A percentile compares a stretch with the other conserved stretches of the same genome.
phyloP scores from a whole-genome alignment of 2,329 filamentous ascomycete species.

The Neonectria ditissima region DNA sequence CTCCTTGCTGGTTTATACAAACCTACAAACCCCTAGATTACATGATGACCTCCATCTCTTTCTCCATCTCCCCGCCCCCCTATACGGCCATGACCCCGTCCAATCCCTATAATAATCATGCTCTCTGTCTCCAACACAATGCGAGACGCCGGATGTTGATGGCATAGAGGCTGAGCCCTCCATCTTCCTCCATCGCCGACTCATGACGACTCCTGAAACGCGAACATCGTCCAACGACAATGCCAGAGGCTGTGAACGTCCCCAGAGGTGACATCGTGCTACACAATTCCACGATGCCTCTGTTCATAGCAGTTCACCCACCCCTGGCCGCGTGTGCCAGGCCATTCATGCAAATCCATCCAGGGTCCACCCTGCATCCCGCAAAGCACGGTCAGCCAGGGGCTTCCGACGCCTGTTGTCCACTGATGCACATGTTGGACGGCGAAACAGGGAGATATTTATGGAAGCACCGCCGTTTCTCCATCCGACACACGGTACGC shows the following conservation, averaged over 20 bases:
- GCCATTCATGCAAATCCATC: conserved; percentile 25
- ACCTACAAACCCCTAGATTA: conserved; percentile 7
- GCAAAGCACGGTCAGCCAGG: neutral
- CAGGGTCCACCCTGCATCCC: conserved; percentile 18
- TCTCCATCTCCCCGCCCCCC: conserved; percentile 7
- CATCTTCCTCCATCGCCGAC: conserved; percentile 6
- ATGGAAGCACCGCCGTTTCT: conserved; percentile 21
- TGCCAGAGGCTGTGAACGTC: conserved; percentile 4
- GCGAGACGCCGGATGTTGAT: conserved; percentile 22
- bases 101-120: conserved; percentile 23
- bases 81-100: conserved; percentile 4
- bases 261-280: conserved; percentile 7
- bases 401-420: conserved; percentile 16
- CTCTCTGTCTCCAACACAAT: conserved; percentile 21
- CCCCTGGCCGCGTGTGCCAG: conserved; percentile 18
- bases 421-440: conserved; percentile 11
- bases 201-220: conserved; percentile 23
- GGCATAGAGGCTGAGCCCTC: conserved; percentile 22
- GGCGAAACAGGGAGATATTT: conserved; percentile 15
- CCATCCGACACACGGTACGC: conserved; percentile 9
- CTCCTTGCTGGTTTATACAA: conserved; percentile 20
- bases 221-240: conserved; percentile 12
- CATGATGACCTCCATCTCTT: conserved; percentile 14
- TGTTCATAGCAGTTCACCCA: conserved; percentile 13
- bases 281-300: conserved; percentile 11